A percentile compares a stretch with the other conserved stretches of the same genome.
These are phyloP conservation scores for Neopestalotiopsis rosae DNA, from an alignment of 2,329 filamentous ascomycete species.

Conservation along the genomic window DNA sequence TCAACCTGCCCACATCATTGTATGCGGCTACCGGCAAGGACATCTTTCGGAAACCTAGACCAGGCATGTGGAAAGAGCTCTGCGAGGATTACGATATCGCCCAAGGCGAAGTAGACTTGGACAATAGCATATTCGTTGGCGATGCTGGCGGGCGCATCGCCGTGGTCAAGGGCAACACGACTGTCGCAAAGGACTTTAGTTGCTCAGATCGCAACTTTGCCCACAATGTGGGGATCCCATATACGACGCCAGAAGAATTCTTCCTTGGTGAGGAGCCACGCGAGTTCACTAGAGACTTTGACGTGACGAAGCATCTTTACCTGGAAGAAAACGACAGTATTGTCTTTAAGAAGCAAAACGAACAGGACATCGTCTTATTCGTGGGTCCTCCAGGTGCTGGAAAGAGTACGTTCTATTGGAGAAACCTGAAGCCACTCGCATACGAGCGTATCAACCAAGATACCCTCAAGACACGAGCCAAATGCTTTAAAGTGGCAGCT, in stretches of 20 bases:
- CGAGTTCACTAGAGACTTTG: constrained; percentile 73
- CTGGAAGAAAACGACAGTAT: constrained; percentile 35
- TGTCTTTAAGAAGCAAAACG: constrained; percentile 64
- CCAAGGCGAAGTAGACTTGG: constrained; percentile 67
- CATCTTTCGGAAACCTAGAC: constrained; percentile 82
- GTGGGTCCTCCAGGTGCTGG: constrained; percentile 89
- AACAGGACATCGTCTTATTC: constrained; percentile 80
- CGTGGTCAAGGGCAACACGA: constrained; percentile 44
- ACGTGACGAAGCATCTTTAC: constrained; percentile 65
- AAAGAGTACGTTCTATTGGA: constrained; percentile 91
- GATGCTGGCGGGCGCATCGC: constrained; percentile 75
- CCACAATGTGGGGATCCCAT: constrained; percentile 79
- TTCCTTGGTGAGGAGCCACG: constrained; percentile 74
- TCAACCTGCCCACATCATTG: constrained; percentile 77
- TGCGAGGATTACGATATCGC: constrained; percentile 65
- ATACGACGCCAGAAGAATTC: constrained; percentile 89
- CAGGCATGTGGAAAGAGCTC: constrained; percentile 82
- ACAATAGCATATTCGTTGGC: constrained; percentile 82
- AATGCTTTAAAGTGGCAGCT: constrained; percentile 74
- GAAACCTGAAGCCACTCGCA: constrained; percentile 74
- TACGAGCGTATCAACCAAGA: constrained; percentile 94
- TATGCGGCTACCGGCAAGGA: constrained; percentile 89
- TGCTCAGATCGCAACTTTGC: constrained; percentile 81
- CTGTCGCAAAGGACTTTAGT: constrained; percentile 62
- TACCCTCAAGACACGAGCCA: constrained; percentile 74